These are phyloP conservation scores for Nyssa sinensis DNA, from an alignment of 148 eudicot species.

Conservation along the genomic window DNA sequence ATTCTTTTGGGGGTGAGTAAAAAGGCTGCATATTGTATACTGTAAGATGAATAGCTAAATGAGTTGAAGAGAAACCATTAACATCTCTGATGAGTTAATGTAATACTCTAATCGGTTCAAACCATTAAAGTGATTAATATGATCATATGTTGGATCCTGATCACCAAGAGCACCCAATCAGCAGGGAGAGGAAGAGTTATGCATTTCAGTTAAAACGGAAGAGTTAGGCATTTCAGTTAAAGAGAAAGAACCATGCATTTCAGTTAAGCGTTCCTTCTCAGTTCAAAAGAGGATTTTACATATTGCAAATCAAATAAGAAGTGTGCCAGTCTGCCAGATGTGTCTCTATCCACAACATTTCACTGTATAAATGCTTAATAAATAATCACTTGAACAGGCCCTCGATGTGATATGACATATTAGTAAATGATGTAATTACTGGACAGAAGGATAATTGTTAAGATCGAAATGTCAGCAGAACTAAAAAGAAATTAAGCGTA, in stretches of 20 bases:
- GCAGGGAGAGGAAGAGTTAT: background rate
- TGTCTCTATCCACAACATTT: background rate
- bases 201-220: background rate
- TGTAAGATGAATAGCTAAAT: too few relatives aligned
- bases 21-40: too few relatives aligned
- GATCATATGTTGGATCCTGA: background rate
- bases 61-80: background rate
- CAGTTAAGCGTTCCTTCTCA: background rate
- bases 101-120: background rate
- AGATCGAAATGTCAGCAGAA: background rate
- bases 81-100: conserved; percentile 2
- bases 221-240: too few relatives aligned
- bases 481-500: background rate
- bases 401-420: background rate
- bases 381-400: background rate
- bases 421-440: background rate
- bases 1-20: too few relatives aligned
- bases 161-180: background rate
- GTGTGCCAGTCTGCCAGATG: background rate
- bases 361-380: background rate
- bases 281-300: background rate
- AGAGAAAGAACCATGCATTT: background rate
- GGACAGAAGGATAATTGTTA: background rate
- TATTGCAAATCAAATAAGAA: background rate
- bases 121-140: background rate